These are phyloP conservation scores for Xylaria polymorpha DNA, from an alignment of 2,329 filamentous ascomycete species.

Conservation along the genomic window DNA sequence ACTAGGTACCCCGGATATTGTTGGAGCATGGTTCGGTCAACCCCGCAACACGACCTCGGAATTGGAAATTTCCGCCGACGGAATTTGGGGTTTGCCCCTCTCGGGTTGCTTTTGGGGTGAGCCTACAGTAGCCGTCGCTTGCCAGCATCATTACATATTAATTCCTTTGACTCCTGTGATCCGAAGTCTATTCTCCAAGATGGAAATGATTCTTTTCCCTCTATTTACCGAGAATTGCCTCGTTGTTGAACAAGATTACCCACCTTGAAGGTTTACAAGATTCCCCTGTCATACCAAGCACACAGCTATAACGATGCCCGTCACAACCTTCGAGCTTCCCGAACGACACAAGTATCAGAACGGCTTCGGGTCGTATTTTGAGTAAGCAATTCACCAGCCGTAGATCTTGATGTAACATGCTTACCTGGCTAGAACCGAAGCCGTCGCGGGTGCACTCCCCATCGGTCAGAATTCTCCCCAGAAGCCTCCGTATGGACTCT, in stretches of 20 bases:
- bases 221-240: background rate
- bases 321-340: slow-evolving; percentile 51
- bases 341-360: slow-evolving; percentile 72
- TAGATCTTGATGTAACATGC: background rate
- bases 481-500: slow-evolving; percentile 74
- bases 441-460: slow-evolving; percentile 73
- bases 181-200: background rate
- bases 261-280: background rate
- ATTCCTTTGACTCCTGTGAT: slow-evolving; percentile 1
- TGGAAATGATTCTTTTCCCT: slow-evolving; percentile 1
- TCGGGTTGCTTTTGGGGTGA: slow-evolving; percentile 10
- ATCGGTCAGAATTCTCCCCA: slow-evolving; percentile 77
- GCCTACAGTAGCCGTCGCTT: slow-evolving; percentile 37
- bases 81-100: slow-evolving; percentile 21
- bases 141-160: slow-evolving; percentile 18
- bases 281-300: background rate
- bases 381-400: slow-evolving; percentile 60
- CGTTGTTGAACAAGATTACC: slow-evolving; percentile 5
- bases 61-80: slow-evolving; percentile 14
- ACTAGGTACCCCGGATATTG: slow-evolving; percentile 4
- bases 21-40: too few species aligned
- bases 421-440: slow-evolving; percentile 60
- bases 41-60: background rate
- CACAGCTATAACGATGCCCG: slow-evolving; percentile 47
- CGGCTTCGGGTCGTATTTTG: slow-evolving; percentile 76